Evolutionary conservation across 257 asterid species (phyloP).

Genomic region (Rehmannia glutinosa): DNA sequence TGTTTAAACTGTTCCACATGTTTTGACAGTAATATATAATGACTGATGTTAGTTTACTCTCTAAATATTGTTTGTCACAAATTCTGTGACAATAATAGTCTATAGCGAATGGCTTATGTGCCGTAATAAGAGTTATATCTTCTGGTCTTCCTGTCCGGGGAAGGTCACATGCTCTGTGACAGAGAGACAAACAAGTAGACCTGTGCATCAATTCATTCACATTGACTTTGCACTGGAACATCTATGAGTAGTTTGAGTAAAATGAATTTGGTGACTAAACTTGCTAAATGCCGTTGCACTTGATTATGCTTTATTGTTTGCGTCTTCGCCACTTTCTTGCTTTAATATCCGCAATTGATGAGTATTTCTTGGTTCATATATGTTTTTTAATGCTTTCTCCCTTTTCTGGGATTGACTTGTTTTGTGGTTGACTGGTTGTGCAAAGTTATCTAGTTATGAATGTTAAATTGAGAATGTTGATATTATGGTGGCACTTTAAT

Average conservation of each 20-base stretch:
- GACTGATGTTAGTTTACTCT: constrained; percentile 2
- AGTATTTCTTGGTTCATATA: not conserved
- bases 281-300: not conserved
- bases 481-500: not conserved
- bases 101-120: not conserved
- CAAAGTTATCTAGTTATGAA: not conserved
- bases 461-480: constrained; percentile 1
- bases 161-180: not conserved
- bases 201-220: constrained; percentile 7
- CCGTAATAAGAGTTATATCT: not conserved
- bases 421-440: constrained; percentile 14
- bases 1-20: not conserved
- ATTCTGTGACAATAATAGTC: not conserved
- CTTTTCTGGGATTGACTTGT: not conserved
- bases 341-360: not conserved
- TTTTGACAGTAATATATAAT: not conserved
- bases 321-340: not conserved
- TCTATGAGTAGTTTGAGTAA: not conserved
- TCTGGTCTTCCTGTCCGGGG: not conserved
- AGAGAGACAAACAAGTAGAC: too few species aligned
- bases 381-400: not conserved
- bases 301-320: constrained; percentile 1
- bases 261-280: not conserved
- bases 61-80: not conserved
- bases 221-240: not conserved